A percentile compares a stretch with the other conserved stretches of the same genome.
Conservation (phyloP, 73 alveolate genomes). For the Durusdinium trenchii region DNA sequence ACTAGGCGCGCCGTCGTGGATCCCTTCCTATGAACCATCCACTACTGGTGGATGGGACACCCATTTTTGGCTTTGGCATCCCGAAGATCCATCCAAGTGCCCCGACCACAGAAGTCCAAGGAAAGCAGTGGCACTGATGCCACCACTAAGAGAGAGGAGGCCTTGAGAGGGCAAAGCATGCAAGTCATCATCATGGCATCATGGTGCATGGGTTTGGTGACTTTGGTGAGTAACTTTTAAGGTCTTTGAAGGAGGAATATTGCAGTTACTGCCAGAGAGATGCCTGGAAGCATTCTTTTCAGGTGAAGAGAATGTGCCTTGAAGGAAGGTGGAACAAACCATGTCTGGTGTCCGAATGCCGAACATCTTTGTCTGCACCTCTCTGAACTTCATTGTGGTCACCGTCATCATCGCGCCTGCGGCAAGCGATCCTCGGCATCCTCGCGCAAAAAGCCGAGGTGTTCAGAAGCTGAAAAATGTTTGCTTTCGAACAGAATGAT, state of each 20-base stretch:
- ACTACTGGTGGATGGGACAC: no score
- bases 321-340: no score
- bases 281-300: no score
- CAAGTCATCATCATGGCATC: neutral
- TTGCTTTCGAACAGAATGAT: neutral
- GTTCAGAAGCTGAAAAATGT: neutral
- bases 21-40: no score
- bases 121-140: constrained; percentile 44
- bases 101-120: constrained; percentile 77
- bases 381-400: no score
- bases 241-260: neutral
- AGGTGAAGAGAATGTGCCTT: no score
- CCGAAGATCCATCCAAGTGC: neutral
- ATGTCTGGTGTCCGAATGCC: no score
- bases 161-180: constrained; percentile 8
- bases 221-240: neutral
- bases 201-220: neutral
- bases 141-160: constrained; percentile 6
- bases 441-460: neutral
- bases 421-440: constrained; percentile 75
- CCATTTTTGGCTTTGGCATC: no score
- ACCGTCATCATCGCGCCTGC: neutral
- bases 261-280: neutral
- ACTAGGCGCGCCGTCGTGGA: no score
- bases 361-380: no score